These are phyloP conservation scores for Trypanosoma rangeli DNA, from an alignment of 208 protist species.

Conservation along the genomic window DNA sequence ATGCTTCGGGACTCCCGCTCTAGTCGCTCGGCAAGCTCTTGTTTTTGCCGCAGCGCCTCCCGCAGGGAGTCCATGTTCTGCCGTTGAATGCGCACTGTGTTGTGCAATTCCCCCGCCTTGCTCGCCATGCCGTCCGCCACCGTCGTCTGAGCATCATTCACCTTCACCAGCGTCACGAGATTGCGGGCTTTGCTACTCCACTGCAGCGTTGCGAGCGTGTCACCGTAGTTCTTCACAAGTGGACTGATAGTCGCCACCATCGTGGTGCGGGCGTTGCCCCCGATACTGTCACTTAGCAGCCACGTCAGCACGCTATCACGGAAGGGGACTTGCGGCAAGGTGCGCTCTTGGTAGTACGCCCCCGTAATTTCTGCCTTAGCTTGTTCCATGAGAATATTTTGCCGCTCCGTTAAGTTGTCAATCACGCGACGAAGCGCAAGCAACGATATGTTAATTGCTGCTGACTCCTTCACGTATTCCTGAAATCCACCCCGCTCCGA, in stretches of 20 bases:
- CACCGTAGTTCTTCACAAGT: slow-evolving; percentile 86
- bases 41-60: slow-evolving; percentile 70
- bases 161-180: slow-evolving; percentile 86
- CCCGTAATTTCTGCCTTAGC: slow-evolving; percentile 74
- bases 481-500: slow-evolving; percentile 90
- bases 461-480: slow-evolving; percentile 90
- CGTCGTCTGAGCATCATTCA: slow-evolving; percentile 76
- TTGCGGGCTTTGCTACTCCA: slow-evolving; percentile 90
- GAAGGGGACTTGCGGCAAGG: slow-evolving; percentile 89
- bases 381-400: slow-evolving; percentile 91
- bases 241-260: slow-evolving; percentile 92
- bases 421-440: slow-evolving; percentile 84
- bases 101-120: slow-evolving; percentile 71
- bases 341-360: slow-evolving; percentile 49
- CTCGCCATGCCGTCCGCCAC: slow-evolving; percentile 69
- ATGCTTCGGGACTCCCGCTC: slow-evolving; percentile 48
- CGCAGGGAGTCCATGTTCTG: slow-evolving; percentile 84
- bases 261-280: slow-evolving; percentile 89
- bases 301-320: slow-evolving; percentile 89
- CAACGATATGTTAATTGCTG: slow-evolving; percentile 90
- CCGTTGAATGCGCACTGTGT: slow-evolving; percentile 72
- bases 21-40: slow-evolving; percentile 56
- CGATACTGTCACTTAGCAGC: slow-evolving; percentile 91
- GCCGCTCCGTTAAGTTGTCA: slow-evolving; percentile 86
- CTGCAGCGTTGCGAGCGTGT: slow-evolving; percentile 88